Conservation (phyloP, 2,329 filamentous ascomycete species). For the Aspergillus sp. region DNA sequence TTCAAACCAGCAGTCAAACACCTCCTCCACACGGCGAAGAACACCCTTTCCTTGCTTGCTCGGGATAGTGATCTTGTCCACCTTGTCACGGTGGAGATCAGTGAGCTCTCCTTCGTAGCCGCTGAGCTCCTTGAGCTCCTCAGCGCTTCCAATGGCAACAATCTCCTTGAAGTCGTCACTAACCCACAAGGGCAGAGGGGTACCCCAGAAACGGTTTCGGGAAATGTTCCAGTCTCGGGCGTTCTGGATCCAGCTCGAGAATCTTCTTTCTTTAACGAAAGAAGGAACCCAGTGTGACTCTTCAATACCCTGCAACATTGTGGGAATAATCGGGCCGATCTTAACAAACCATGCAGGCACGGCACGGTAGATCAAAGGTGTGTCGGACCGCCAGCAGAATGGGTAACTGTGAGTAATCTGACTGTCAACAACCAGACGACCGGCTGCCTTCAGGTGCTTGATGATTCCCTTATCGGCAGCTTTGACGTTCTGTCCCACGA, state of each 20-base stretch:
- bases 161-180: conserved; percentile 84
- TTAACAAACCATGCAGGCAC: conserved; percentile 95
- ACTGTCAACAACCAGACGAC: conserved; percentile 75
- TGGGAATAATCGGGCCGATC: conserved; percentile 73
- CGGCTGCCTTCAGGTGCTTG: conserved; percentile 74
- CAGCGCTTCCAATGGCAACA: conserved; percentile 78
- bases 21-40: conserved; percentile 76
- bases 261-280: conserved; percentile 86
- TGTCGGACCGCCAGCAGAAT: conserved; percentile 93
- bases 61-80: conserved; percentile 91
- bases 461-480: conserved; percentile 89
- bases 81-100: conserved; percentile 87
- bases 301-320: conserved; percentile 88
- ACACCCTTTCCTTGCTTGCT: conserved; percentile 80
- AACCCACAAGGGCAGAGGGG: conserved; percentile 85
- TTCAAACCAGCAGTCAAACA: conserved; percentile 97
- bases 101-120: conserved; percentile 78
- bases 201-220: conserved; percentile 92
- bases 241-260: conserved; percentile 85
- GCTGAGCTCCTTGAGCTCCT: conserved; percentile 78
- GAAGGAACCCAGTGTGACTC: conserved; percentile 86
- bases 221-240: conserved; percentile 95
- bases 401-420: conserved; percentile 89
- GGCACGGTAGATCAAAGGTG: conserved; percentile 84
- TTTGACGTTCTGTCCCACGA: conserved; percentile 84